Percentiles rank a stretch among this genome's conserved stretches.
Evolutionary conservation across 2,329 filamentous ascomycete species (phyloP).

Genomic region (Cephalotrichum gorgonifer): DNA sequence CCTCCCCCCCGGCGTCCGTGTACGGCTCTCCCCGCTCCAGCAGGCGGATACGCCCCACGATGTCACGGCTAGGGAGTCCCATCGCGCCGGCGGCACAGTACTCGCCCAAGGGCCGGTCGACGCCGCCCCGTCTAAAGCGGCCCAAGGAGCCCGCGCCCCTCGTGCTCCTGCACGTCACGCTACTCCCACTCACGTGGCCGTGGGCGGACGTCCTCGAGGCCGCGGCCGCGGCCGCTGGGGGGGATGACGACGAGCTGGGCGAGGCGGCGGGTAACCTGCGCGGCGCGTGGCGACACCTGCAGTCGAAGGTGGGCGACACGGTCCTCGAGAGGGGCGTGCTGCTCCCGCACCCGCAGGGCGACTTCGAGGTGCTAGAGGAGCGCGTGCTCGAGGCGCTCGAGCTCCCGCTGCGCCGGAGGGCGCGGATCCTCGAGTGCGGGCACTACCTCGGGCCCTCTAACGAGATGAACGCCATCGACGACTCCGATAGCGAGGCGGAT

Average conservation of each 20-base stretch:
- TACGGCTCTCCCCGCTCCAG: conserved; percentile 43
- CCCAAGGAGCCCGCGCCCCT: conserved; percentile 54
- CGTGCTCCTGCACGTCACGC: conserved; percentile 67
- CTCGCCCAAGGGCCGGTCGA: conserved; percentile 41
- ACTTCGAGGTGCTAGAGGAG: conserved; percentile 73
- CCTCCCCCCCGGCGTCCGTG: conserved; percentile 51
- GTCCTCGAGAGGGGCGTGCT: conserved; percentile 65
- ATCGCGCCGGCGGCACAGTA: conserved; percentile 38
- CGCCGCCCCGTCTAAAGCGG: conserved; percentile 46
- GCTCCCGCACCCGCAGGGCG: conserved; percentile 67
- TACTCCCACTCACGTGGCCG: conserved; percentile 58
- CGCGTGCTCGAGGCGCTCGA: conserved; percentile 65
- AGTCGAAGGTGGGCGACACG: conserved; percentile 62
- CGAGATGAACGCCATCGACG: conserved; percentile 26
- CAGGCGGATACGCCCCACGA: conserved; percentile 34
- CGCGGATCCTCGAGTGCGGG: conserved; percentile 63
- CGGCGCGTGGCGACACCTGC: conserved; percentile 56
- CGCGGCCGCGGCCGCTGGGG: no score
- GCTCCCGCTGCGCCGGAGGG: conserved; percentile 51
- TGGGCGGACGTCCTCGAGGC: conserved; percentile 48
- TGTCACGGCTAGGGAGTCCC: conserved; percentile 49
- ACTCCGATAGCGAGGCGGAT: conserved; percentile 33
- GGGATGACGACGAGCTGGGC: conserved; percentile 28
- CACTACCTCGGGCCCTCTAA: conserved; percentile 61
- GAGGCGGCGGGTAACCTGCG: conserved; percentile 39